Evolutionary conservation across 495 filamentous ascomycete species (phyloP).

Genomic region (Terfezia claveryi): DNA sequence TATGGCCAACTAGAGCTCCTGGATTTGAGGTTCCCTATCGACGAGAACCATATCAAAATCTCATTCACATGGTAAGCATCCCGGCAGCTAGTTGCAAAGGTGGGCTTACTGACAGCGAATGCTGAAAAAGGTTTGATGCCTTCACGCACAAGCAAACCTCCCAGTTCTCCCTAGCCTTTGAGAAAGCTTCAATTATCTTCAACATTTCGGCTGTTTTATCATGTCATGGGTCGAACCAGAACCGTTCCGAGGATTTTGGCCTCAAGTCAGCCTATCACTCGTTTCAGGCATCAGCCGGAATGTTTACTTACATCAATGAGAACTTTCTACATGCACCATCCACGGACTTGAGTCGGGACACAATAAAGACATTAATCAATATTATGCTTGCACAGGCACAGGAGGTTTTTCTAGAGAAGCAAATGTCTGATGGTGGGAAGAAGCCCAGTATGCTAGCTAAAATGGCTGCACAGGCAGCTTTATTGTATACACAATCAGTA

Average conservation of each 20-base stretch:
- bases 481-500: constrained; percentile 64
- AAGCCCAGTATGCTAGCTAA: constrained; percentile 86
- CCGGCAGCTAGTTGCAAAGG: too few species aligned
- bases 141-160: constrained; percentile 92
- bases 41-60: constrained; percentile 97
- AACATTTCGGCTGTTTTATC: constrained; percentile 96
- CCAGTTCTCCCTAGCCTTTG: constrained; percentile 89
- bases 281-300: constrained; percentile 91
- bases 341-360: constrained; percentile 80
- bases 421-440: constrained; percentile 63
- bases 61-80: constrained; percentile 75
- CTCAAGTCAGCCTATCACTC: constrained; percentile 95
- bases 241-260: constrained; percentile 72
- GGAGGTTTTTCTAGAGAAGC: constrained; percentile 93
- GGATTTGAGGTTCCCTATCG: constrained; percentile 86
- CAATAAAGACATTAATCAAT: constrained; percentile 79
- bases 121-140: constrained; percentile 65
- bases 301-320: constrained; percentile 99
- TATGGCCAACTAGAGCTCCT: constrained; percentile 91
- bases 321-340: constrained; percentile 96
- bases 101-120: not conserved
- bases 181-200: constrained; percentile 98
- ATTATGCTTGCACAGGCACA: constrained; percentile 89
- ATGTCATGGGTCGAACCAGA: constrained; percentile 84
- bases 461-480: constrained; percentile 70